phyloP scores from a whole-genome alignment of 176 grass and related monocot genomes.

The Raddia guianensis region DNA sequence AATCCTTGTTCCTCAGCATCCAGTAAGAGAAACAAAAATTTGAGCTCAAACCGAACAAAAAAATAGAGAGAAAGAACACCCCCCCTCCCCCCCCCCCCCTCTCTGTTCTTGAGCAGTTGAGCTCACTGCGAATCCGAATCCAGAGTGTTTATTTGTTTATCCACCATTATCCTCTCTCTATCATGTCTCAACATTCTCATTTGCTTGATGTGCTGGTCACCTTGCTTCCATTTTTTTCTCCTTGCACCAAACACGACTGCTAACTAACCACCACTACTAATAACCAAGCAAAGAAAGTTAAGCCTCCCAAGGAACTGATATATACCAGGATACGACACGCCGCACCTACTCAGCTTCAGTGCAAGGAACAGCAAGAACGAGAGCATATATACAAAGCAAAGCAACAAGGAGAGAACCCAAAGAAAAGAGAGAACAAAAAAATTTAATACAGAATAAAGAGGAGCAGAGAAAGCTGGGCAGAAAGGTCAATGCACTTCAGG shows the following conservation, averaged over 20 bases:
- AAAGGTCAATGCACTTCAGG: slow-evolving; percentile 40
- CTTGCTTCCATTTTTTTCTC: not conserved
- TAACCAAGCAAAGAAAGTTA: slow-evolving; percentile 15
- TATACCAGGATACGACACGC: not conserved
- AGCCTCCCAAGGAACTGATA: slow-evolving; percentile 17
- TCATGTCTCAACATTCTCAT: not conserved
- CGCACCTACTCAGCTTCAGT: slow-evolving; percentile 26
- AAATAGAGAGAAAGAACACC: no score
- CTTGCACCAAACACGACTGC: slow-evolving; percentile 3
- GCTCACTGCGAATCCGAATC: slow-evolving; percentile 31
- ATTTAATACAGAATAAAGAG: not conserved
- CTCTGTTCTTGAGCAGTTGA: slow-evolving; percentile 26
- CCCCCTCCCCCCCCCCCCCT: not conserved
- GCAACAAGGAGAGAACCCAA: not conserved
- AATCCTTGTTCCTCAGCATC: not conserved
- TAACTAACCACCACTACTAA: not conserved
- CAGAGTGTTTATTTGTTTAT: slow-evolving; percentile 14
- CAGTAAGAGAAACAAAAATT: slow-evolving; percentile 8
- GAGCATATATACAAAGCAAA: slow-evolving; percentile 34
- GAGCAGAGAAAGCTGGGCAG: slow-evolving; percentile 21
- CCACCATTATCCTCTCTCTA: not conserved
- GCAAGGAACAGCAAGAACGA: slow-evolving; percentile 42
- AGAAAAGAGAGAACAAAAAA: not conserved
- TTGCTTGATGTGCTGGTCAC: not conserved
- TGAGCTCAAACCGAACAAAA: slow-evolving; percentile 1